Conservation (phyloP, 2,329 filamentous ascomycete species). For the Penicillium sp. region DNA sequence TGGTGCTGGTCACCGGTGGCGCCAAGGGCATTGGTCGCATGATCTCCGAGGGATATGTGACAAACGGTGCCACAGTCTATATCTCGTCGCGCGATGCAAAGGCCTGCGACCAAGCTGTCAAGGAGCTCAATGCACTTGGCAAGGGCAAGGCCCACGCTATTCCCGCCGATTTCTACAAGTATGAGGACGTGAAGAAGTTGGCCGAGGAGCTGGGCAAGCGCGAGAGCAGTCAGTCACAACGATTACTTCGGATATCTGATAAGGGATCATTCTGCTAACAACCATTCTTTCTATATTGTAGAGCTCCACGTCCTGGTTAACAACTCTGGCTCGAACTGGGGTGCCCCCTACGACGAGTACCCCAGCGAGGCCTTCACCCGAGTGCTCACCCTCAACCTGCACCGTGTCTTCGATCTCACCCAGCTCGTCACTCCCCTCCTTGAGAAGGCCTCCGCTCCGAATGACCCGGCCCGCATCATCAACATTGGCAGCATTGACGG, state of each 20-base stretch:
- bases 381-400: conserved; percentile 61
- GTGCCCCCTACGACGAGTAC: conserved; percentile 63
- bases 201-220: conserved; percentile 57
- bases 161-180: conserved; percentile 59
- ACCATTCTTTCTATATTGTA: conserved; percentile 29
- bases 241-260: not conserved
- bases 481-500: conserved; percentile 63
- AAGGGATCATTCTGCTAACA: conserved; percentile 8
- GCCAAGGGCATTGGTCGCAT: conserved; percentile 61
- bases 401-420: conserved; percentile 58
- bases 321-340: conserved; percentile 62
- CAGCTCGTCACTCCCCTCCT: conserved; percentile 56
- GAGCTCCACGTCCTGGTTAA: conserved; percentile 58
- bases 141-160: conserved; percentile 60
- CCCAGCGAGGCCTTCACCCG: conserved; percentile 65
- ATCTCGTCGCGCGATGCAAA: conserved; percentile 61
- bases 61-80: conserved; percentile 60
- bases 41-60: conserved; percentile 61
- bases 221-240: conserved; percentile 64
- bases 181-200: conserved; percentile 57
- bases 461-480: conserved; percentile 56
- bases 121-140: conserved; percentile 58
- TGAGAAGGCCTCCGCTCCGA: conserved; percentile 52
- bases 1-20: conserved; percentile 59
- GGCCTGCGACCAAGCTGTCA: conserved; percentile 55